Evolutionary conservation across 371 early-diverging fungal genomes (phyloP), one percentile per base, ranked within the genome.

Genomic region (Haplosporangium sp.): DNA sequence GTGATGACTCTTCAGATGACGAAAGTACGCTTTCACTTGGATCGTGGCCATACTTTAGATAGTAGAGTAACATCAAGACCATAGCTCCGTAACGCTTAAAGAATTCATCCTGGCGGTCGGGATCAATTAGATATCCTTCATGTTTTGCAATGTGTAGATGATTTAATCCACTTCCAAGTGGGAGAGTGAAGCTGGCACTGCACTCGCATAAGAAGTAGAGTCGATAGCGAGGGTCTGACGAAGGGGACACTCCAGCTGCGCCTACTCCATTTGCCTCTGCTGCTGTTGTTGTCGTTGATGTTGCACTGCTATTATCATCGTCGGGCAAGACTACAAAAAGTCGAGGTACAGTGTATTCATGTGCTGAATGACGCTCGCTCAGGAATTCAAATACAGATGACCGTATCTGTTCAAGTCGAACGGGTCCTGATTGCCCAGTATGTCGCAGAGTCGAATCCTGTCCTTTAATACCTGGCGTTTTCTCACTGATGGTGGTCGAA

Each of bases 91-190:
- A 74, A 15, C 55, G 61, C 38, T 47, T 48, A 37, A 79, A 79
- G 48, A 79, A 79, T 13, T 73, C 79, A 1, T 71, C 65, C 45
- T 67, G 57, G 6, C 74, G 59, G 13, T 50, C 71, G 1, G 68
- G 71, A 4, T 73, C 74, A 20, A 74, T 60, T 13, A 50, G 68
- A 27, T 79, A 79, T 47, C 79, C 79, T 0, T 53, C 47, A 61
- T 79, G 79, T 20, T 74, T 73, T 19, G 74, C 79, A 38, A 79
- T 79, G 17, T 79, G 79, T 9, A 79, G 56, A 35, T 79, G 79
- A 45, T 79, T 79, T 39, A 79, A 40, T 61, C 74, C 79, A n/a
- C 79, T 79, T 45, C 79, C 79, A 19, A 79, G 70, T 13, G 79
- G 79, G 2, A 69, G 53, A n/a, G 74, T 74, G 57, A 73, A 79